Evolutionary conservation across 345 rosid species (phyloP).

Genomic region (Tarenaya hassleriana): DNA sequence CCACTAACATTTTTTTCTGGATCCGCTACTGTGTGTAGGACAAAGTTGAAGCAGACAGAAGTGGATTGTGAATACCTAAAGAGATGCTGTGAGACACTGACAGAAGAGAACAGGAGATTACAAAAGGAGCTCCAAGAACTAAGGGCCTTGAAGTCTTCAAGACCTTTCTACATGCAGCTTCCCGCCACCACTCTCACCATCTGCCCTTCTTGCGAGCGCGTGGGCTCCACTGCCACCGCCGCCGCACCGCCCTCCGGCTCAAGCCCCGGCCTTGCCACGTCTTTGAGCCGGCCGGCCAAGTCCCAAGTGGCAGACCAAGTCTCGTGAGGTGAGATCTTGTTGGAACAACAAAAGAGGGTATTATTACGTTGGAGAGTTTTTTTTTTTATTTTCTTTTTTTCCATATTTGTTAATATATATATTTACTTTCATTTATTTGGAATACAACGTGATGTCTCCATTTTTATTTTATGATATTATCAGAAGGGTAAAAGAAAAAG

Average conservation of each 20-base stretch:
- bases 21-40: conserved; percentile 33
- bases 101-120: conserved; percentile 87
- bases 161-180: conserved; percentile 88
- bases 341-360: no score
- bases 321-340: no score
- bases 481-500: no score
- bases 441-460: no score
- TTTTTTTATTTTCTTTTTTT: no score
- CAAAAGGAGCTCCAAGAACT: conserved; percentile 79
- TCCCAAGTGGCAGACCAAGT: no score
- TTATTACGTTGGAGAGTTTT: no score
- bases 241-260: conserved; percentile 8
- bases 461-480: no score
- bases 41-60: conserved; percentile 91
- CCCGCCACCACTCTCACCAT: conserved; percentile 99
- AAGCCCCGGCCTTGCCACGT: no score
- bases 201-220: conserved; percentile 99
- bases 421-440: no score
- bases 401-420: no score
- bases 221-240: conserved; percentile 46
- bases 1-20: not conserved
- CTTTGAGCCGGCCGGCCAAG: no score
- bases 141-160: conserved; percentile 74
- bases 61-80: conserved; percentile 89
- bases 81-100: conserved; percentile 78